Evolutionary conservation across 768 basidiomycete species (phyloP).

Genomic region (Xerocomus brunneocitrinus): DNA sequence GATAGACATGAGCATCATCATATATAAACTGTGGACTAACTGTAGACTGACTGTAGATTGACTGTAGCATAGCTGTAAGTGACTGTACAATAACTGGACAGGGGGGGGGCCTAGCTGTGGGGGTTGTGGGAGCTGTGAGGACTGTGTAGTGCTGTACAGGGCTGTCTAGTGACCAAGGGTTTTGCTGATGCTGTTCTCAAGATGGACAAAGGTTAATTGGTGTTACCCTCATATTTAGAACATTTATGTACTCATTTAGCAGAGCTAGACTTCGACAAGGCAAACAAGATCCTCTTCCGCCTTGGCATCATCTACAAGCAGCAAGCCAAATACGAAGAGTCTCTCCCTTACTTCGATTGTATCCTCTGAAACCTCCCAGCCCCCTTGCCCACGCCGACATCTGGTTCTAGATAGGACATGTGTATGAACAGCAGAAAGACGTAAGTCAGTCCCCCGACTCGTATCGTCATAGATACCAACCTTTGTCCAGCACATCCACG

Average conservation of each 20-base stretch:
- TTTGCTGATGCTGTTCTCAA: too few relatives aligned
- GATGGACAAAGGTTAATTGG: too few relatives aligned
- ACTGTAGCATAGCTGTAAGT: too few relatives aligned
- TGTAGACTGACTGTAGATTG: too few relatives aligned
- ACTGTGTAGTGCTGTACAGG: too few relatives aligned
- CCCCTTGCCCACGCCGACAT: slow-evolving; percentile 97
- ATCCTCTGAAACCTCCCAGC: slow-evolving; percentile 90
- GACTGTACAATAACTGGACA: too few relatives aligned
- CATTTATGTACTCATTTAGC: slow-evolving; percentile 27
- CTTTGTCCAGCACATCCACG: slow-evolving; percentile 65
- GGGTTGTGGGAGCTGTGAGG: too few relatives aligned
- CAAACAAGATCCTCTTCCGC: slow-evolving; percentile 97
- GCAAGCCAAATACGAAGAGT: slow-evolving; percentile 88
- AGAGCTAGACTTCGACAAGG: slow-evolving; percentile 87
- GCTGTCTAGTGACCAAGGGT: too few relatives aligned
- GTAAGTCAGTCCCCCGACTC: slow-evolving; percentile 41
- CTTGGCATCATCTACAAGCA: slow-evolving; percentile 99
- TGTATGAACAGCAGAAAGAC: slow-evolving; percentile 96
- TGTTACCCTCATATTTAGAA: slow-evolving; percentile 34
- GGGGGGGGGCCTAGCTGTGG: too few relatives aligned
- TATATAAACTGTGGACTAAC: too few relatives aligned
- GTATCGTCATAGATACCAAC: slow-evolving; percentile 11
- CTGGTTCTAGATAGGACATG: slow-evolving; percentile 99
- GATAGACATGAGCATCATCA: too few relatives aligned
- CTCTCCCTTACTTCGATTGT: slow-evolving; percentile 89